Conservation (phyloP, 1,284 basidiomycete species). For the Rhodotorula sp. region DNA sequence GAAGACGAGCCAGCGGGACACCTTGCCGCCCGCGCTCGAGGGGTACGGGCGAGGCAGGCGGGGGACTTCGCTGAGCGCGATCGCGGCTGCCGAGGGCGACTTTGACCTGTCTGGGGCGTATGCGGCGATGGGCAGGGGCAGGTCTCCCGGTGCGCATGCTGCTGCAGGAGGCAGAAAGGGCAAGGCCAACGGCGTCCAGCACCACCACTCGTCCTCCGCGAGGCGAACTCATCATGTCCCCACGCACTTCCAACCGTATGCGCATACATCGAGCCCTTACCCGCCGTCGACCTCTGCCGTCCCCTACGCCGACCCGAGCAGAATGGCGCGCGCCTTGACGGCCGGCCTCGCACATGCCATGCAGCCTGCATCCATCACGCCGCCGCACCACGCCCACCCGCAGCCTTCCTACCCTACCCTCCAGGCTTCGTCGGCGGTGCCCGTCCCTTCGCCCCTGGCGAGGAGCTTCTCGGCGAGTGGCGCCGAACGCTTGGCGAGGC, state of each 20-base stretch:
- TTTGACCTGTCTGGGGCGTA: not conserved
- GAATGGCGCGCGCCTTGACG: constrained; percentile 6
- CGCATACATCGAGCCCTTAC: not conserved
- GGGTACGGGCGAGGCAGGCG: constrained; percentile 11
- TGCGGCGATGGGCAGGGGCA: too few species aligned
- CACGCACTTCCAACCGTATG: too few species aligned
- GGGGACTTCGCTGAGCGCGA: not conserved
- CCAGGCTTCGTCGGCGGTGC: not conserved
- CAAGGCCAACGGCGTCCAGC: too few species aligned
- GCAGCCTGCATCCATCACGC: not conserved
- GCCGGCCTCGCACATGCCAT: not conserved
- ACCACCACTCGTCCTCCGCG: too few species aligned
- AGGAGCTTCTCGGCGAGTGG: constrained; percentile 19
- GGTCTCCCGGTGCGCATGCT: too few species aligned
- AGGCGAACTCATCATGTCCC: too few species aligned
- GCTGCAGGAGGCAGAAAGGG: too few species aligned
- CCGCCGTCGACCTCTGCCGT: not conserved
- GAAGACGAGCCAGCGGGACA: constrained; percentile 1
- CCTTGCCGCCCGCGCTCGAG: not conserved
- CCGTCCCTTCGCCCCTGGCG: constrained; percentile 8
- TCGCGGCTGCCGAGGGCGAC: not conserved
- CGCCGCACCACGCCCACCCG: not conserved
- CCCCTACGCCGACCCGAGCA: not conserved
- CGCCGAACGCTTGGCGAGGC: not conserved
- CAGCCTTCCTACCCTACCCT: not conserved